Percentiles rank a stretch among this genome's conserved stretches.
Conservation (phyloP, 331 rosid genomes). For the Telfairia occidentalis region DNA sequence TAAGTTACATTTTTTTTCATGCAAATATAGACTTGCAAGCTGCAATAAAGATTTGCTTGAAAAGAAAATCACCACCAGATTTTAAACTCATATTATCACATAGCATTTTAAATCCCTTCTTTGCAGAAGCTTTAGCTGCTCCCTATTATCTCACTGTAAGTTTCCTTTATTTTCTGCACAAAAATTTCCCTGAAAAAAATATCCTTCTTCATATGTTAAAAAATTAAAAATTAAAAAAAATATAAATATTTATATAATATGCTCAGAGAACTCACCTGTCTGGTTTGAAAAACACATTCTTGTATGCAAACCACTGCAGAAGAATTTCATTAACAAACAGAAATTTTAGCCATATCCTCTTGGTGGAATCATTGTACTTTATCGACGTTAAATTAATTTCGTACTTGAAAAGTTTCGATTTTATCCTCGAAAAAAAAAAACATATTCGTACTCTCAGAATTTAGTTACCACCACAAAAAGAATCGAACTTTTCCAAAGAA, state of each 20-base stretch:
- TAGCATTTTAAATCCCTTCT: neutral
- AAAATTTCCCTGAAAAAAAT: slow-evolving; percentile 63
- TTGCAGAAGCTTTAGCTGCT: slow-evolving; percentile 34
- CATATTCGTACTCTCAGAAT: too few species aligned
- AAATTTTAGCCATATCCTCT: neutral
- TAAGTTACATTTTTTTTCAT: slow-evolving; percentile 4
- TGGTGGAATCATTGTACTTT: neutral
- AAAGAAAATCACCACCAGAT: neutral
- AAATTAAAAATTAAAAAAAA: neutral
- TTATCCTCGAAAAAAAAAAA: too few species aligned
- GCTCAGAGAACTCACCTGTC: slow-evolving; percentile 62
- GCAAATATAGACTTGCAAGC: neutral
- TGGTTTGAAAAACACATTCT: slow-evolving; percentile 68
- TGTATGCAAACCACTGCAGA: slow-evolving; percentile 81
- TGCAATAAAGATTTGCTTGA: neutral
- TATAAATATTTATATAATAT: neutral
- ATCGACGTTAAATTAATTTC: neutral
- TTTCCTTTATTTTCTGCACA: slow-evolving; percentile 40
- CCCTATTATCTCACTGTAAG: slow-evolving; percentile 51
- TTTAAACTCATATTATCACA: neutral
- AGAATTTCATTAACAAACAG: neutral
- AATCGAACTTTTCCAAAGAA: too few species aligned
- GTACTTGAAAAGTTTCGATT: too few species aligned
- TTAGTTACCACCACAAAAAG: too few species aligned
- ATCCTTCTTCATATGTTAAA: neutral